A percentile compares a stretch with the other conserved stretches of the same genome.
phyloP scores from a whole-genome alignment of 768 basidiomycete genomes.

The Candolleomyces aberdarensis region DNA sequence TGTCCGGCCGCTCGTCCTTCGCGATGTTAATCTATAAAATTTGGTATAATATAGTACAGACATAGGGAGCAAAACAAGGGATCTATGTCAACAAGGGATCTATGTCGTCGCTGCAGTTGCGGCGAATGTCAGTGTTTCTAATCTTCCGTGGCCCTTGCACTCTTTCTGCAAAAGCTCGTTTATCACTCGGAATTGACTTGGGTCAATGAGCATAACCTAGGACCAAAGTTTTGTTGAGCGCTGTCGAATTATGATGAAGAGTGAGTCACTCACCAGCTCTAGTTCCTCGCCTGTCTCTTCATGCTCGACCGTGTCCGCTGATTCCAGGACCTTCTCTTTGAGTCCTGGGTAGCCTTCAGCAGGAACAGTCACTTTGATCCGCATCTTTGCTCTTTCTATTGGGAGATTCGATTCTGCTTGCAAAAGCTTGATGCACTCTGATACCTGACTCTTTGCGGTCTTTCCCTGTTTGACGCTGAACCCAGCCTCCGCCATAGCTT shows the following conservation, averaged over 20 bases:
- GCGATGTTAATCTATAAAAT: constrained; percentile 30
- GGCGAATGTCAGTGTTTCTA: constrained; percentile 80
- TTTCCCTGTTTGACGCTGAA: constrained; percentile 88
- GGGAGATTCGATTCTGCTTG: constrained; percentile 84
- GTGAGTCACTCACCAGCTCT: constrained; percentile 67
- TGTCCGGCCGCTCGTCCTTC: constrained; percentile 56
- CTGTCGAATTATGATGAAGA: neutral
- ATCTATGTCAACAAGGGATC: too few relatives aligned
- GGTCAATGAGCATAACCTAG: constrained; percentile 90
- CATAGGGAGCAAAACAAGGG: neutral
- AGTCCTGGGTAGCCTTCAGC: constrained; percentile 60
- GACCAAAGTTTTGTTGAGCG: constrained; percentile 5
- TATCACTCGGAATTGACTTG: constrained; percentile 84
- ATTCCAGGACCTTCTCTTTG: constrained; percentile 65
- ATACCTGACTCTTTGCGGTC: constrained; percentile 93
- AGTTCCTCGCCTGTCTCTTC: constrained; percentile 77
- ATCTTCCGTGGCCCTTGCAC: constrained; percentile 79
- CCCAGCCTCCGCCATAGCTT: constrained; percentile 94
- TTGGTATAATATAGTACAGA: neutral
- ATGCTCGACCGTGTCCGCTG: constrained; percentile 81
- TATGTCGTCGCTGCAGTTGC: constrained; percentile 43
- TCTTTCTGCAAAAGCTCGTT: constrained; percentile 90
- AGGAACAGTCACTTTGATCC: constrained; percentile 80
- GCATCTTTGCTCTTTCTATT: constrained; percentile 92
- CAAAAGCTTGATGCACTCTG: constrained; percentile 82